phyloP scores from a whole-genome alignment of 2,329 filamentous ascomycete genomes.

The Claviceps pazoutovae region DNA sequence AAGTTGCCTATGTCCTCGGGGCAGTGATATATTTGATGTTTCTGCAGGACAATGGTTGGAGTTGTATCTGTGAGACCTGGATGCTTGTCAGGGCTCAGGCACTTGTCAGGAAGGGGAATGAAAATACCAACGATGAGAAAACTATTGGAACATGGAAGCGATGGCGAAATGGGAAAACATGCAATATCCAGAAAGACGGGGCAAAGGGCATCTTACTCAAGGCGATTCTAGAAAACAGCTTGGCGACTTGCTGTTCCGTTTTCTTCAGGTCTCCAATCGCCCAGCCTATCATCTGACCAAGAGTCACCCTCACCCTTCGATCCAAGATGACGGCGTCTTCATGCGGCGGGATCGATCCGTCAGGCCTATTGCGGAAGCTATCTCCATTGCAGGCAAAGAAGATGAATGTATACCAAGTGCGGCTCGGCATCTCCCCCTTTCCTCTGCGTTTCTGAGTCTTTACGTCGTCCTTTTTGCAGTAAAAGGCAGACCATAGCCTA shows the following conservation, averaged over 20 bases:
- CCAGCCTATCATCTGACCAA: slow-evolving; percentile 35
- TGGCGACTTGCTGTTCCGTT: slow-evolving; percentile 31
- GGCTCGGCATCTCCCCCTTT: neutral
- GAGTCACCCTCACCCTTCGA: slow-evolving; percentile 21
- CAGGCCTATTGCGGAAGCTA: slow-evolving; percentile 18
- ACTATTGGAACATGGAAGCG: no score
- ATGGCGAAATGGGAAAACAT: neutral
- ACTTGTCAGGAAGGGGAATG: neutral
- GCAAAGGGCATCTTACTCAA: slow-evolving; percentile 27
- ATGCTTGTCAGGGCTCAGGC: slow-evolving; percentile 2
- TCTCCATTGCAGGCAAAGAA: slow-evolving; percentile 42
- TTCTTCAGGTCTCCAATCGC: slow-evolving; percentile 34
- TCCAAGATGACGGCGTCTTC: slow-evolving; percentile 11
- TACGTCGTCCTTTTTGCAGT: slow-evolving; percentile 25
- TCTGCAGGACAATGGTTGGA: slow-evolving; percentile 31
- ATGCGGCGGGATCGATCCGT: slow-evolving; percentile 9
- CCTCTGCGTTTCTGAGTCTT: slow-evolving; percentile 8
- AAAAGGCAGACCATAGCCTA: slow-evolving; percentile 35
- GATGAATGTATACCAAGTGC: slow-evolving; percentile 18
- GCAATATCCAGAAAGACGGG: neutral
- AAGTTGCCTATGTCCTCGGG: slow-evolving; percentile 23
- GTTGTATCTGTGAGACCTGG: slow-evolving; percentile 37
- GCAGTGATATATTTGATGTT: slow-evolving; percentile 29
- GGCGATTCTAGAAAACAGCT: slow-evolving; percentile 44
- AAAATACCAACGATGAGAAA: neutral